A percentile compares a stretch with the other conserved stretches of the same genome.
Conservation (phyloP, 352 stramenopile species). For the Globisporangium okanoganense region DNA sequence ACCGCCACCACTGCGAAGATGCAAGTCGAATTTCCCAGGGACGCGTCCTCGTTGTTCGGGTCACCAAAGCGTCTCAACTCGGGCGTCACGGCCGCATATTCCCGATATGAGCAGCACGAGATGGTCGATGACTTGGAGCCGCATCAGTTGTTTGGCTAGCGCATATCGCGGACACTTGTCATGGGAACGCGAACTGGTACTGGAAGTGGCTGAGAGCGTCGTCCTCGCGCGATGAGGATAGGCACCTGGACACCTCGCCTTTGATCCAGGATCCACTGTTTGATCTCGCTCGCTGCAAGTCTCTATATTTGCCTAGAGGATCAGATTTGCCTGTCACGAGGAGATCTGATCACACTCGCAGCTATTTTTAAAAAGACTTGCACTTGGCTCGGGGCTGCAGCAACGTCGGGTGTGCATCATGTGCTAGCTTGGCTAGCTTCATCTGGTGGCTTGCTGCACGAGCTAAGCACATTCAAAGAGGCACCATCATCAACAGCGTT, state of each 20-base stretch:
- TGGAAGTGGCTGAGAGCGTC: not conserved
- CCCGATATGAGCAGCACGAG: not conserved
- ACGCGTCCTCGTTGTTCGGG: slow-evolving; percentile 17
- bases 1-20: not conserved
- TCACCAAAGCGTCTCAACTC: not conserved
- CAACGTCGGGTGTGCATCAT: too few species aligned
- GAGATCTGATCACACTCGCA: too few species aligned
- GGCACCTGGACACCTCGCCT: not conserved
- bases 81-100: not conserved
- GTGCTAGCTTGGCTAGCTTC: not conserved
- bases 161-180: not conserved
- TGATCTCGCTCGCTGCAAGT: not conserved
- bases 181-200: not conserved
- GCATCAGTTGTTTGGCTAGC: not conserved
- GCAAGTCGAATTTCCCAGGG: not conserved
- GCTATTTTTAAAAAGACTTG: too few species aligned
- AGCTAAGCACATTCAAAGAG: not conserved
- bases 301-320: not conserved
- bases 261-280: not conserved
- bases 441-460: not conserved
- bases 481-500: not conserved
- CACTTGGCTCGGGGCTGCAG: too few species aligned
- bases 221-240: slow-evolving; percentile 1
- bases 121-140: not conserved
- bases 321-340: too few species aligned